Percentiles rank a stretch among this genome's conserved stretches.
Conservation (phyloP, 768 basidiomycete genomes). For the Kwoniella dejecticola region DNA sequence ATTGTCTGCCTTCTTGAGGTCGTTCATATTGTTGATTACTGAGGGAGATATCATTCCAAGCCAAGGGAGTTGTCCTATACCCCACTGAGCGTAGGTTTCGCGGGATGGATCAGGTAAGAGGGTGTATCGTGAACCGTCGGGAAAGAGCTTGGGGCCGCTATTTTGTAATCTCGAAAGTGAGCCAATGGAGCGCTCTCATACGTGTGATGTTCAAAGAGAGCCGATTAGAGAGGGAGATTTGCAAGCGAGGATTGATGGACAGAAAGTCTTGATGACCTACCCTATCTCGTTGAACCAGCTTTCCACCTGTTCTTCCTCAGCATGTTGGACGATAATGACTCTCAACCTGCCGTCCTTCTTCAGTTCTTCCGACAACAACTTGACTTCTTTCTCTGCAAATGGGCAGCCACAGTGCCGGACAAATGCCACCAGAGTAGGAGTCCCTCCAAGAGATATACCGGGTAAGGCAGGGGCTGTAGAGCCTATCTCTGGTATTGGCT, state of each 20-base stretch:
- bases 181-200: background rate
- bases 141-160: conserved; percentile 6
- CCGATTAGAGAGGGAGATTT: background rate
- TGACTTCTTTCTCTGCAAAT: conserved; percentile 14
- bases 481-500: background rate
- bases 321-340: conserved; percentile 15
- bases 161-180: background rate
- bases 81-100: conserved; percentile 15
- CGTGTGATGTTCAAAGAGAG: background rate
- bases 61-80: conserved; percentile 15
- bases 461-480: conserved; percentile 5
- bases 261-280: conserved; percentile 1
- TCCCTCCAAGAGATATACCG: background rate
- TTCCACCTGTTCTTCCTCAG: conserved; percentile 1
- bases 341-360: conserved; percentile 3
- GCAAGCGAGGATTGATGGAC: background rate
- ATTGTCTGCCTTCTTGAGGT: background rate
- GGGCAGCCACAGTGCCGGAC: conserved; percentile 19
- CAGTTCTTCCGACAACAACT: conserved; percentile 5
- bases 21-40: conserved; percentile 1
- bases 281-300: conserved; percentile 16
- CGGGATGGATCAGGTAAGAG: conserved; percentile 4
- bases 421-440: conserved; percentile 9
- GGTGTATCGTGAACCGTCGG: background rate
- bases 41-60: conserved; percentile 5